Conservation (phyloP, 768 basidiomycete genomes). For the Filobasidium wieringae region DNA sequence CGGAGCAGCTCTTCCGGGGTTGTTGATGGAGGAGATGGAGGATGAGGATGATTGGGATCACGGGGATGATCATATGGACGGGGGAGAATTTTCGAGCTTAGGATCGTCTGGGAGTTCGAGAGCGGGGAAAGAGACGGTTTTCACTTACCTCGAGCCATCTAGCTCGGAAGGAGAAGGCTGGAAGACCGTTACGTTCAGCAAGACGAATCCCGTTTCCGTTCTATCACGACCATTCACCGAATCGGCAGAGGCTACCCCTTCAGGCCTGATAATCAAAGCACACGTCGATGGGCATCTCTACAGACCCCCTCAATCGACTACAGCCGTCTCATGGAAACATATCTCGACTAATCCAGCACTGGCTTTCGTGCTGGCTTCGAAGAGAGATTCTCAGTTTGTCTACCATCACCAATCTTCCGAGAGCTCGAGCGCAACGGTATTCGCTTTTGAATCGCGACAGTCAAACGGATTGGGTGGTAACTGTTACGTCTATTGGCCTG, state of each 20-base stretch:
- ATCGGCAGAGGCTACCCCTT: not conserved
- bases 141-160: slow-evolving; percentile 53
- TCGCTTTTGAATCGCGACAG: slow-evolving; percentile 60
- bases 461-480: slow-evolving; percentile 59
- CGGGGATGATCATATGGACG: slow-evolving; percentile 64
- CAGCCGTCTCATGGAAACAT: slow-evolving; percentile 43
- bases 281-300: slow-evolving; percentile 38
- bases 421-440: slow-evolving; percentile 39
- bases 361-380: slow-evolving; percentile 85
- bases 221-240: slow-evolving; percentile 20
- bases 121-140: slow-evolving; percentile 53
- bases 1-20: slow-evolving; percentile 50
- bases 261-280: slow-evolving; percentile 20
- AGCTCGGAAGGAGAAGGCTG: not conserved
- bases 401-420: slow-evolving; percentile 50
- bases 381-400: slow-evolving; percentile 77
- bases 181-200: not conserved
- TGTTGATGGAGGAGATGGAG: slow-evolving; percentile 80
- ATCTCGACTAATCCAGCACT: slow-evolving; percentile 74
- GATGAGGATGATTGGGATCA: not conserved
- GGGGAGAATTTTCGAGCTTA: not conserved
- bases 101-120: slow-evolving; percentile 13
- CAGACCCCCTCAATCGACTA: slow-evolving; percentile 14
- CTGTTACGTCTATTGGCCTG: slow-evolving; percentile 66
- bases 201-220: slow-evolving; percentile 13